These are phyloP conservation scores for Wickerhamomyces tratensis DNA, from an alignment of 805 yeast species.

Conservation along the genomic window DNA sequence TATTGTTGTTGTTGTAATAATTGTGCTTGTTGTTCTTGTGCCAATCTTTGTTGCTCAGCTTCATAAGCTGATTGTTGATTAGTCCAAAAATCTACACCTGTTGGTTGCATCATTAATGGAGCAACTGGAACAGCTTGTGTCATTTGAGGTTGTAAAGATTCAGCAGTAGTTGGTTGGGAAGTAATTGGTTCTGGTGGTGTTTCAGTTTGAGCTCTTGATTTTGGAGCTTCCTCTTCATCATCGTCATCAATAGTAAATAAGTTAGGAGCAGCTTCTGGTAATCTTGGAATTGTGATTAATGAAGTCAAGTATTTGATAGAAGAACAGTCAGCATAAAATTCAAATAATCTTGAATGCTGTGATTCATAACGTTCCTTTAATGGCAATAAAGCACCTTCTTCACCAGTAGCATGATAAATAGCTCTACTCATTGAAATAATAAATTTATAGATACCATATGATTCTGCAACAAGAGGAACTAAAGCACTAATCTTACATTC, in stretches of 20 bases:
- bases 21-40: conserved; percentile 55
- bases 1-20: conserved; percentile 56
- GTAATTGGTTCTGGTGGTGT: conserved; percentile 31
- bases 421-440: conserved; percentile 87
- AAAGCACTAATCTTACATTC: conserved; percentile 82
- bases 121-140: conserved; percentile 25
- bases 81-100: conserved; percentile 37
- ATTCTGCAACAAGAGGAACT: conserved; percentile 84
- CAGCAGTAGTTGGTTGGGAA: conserved; percentile 31
- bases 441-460: conserved; percentile 88
- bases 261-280: conserved; percentile 28
- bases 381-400: conserved; percentile 69
- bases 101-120: conserved; percentile 34
- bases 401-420: conserved; percentile 62
- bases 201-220: conserved; percentile 10
- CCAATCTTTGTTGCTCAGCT: conserved; percentile 50
- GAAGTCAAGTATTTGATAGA: conserved; percentile 74
- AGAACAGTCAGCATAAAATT: conserved; percentile 85
- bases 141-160: conserved; percentile 19
- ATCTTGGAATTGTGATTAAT: conserved; percentile 65
- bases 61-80: conserved; percentile 44
- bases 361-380: conserved; percentile 60
- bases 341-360: conserved; percentile 51
- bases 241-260: conserved; percentile 18
- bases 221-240: conserved; percentile 13